Evolutionary conservation across 2,329 filamentous ascomycete genomes (phyloP).

Genomic region (Fusarium sp.): DNA sequence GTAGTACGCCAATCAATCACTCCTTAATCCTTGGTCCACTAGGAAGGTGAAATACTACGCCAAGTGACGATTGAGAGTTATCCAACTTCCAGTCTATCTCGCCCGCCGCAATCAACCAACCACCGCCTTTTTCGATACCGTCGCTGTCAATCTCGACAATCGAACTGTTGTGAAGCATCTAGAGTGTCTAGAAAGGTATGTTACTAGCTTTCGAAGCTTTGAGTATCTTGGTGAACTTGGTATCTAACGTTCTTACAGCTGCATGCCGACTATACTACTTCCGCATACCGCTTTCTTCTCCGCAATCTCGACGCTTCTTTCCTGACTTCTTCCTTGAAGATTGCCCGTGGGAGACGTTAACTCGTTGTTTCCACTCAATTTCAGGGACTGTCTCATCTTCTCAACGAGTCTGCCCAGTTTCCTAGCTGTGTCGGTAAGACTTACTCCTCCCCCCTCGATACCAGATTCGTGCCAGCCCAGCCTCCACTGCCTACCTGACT

Average conservation of each 20-base stretch:
- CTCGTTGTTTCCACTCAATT: constrained; percentile 70
- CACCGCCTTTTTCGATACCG: constrained; percentile 15
- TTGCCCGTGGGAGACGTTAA: constrained; percentile 72
- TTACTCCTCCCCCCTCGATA: constrained; percentile 45
- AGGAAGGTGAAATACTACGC: constrained; percentile 19
- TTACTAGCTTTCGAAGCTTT: neutral
- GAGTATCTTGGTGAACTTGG: too few relatives aligned
- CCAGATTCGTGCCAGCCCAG: constrained; percentile 46
- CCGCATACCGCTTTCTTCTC: constrained; percentile 55
- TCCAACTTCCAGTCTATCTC: constrained; percentile 23
- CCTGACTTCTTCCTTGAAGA: constrained; percentile 57
- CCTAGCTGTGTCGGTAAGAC: constrained; percentile 66
- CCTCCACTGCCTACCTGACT: neutral
- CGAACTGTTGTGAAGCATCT: constrained; percentile 21
- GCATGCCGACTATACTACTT: constrained; percentile 53
- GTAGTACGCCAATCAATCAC: constrained; percentile 41
- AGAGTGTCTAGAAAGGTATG: constrained; percentile 47
- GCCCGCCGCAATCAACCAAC: constrained; percentile 18
- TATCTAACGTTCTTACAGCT: constrained; percentile 52
- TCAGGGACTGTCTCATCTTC: constrained; percentile 59
- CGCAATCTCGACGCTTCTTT: constrained; percentile 57
- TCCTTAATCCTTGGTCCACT: constrained; percentile 47
- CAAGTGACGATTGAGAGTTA: constrained; percentile 35
- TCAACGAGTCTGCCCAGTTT: constrained; percentile 58
- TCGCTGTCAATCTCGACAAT: constrained; percentile 19